Evolutionary conservation across 2,329 filamentous ascomycete genomes (phyloP).

Genomic region (Aureobasidium leucospermi): DNA sequence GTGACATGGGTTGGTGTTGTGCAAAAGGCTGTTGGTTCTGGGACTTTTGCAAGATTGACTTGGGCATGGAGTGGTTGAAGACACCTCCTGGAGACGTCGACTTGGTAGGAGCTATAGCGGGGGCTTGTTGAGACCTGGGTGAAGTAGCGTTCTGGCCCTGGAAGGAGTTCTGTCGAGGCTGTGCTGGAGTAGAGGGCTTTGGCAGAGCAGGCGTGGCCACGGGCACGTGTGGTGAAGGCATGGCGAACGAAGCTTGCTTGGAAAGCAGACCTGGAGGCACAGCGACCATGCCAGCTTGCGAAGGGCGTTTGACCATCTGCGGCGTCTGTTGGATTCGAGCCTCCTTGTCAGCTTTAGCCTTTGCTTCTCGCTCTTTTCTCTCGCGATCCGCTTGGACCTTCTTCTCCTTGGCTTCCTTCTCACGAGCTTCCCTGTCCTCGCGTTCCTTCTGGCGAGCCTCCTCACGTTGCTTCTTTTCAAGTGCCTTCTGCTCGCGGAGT

Average conservation of each 20-base stretch:
- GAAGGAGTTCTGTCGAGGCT: conserved; percentile 69
- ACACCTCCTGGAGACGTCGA: conserved; percentile 52
- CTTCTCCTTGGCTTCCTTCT: conserved; percentile 67
- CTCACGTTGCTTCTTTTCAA: conserved; percentile 69
- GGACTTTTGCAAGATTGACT: conserved; percentile 56
- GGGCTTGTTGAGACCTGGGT: conserved; percentile 58
- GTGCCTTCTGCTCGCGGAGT: conserved; percentile 68
- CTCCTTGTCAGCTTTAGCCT: conserved; percentile 37
- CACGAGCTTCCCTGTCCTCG: conserved; percentile 53
- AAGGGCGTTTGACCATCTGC: conserved; percentile 49
- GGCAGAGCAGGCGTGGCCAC: conserved; percentile 74
- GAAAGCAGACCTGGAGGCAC: conserved; percentile 47
- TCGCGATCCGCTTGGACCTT: conserved; percentile 52
- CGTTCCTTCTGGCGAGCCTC: conserved; percentile 71
- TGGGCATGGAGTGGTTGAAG: conserved; percentile 53
- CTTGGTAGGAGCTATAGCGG: conserved; percentile 38
- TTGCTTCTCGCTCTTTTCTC: conserved; percentile 55
- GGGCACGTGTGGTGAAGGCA: conserved; percentile 71
- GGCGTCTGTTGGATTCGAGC: conserved; percentile 25
- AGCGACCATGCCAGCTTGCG: conserved; percentile 49
- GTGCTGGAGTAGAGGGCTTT: conserved; percentile 73
- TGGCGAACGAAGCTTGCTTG: conserved; percentile 45
- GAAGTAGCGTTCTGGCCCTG: conserved; percentile 64
- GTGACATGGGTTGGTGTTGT: conserved; percentile 53
- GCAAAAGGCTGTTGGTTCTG: conserved; percentile 45